phyloP scores from a whole-genome alignment of 2,329 filamentous ascomycete genomes.

The Monosporascus cannonballus region DNA sequence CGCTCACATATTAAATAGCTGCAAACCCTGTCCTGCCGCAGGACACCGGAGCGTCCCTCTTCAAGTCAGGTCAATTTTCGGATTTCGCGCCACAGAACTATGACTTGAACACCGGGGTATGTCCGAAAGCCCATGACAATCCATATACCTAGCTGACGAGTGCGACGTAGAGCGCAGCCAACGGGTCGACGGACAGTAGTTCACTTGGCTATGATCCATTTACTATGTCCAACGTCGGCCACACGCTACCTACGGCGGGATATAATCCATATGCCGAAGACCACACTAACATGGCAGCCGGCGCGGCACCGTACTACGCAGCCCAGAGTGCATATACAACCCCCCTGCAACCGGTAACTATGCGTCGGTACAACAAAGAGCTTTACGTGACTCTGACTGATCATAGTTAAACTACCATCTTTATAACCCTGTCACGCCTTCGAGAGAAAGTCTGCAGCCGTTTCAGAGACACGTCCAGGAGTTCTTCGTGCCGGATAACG shows the following conservation, averaged over 20 bases:
- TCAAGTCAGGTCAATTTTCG: constrained; percentile 51
- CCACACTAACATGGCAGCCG: constrained; percentile 47
- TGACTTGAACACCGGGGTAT: constrained; percentile 44
- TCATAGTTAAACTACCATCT: constrained; percentile 80
- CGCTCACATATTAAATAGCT: constrained; percentile 18
- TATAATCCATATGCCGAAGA: constrained; percentile 78
- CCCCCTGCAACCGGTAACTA: constrained; percentile 53
- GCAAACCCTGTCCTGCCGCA: constrained; percentile 33
- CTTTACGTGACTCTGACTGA: constrained; percentile 11
- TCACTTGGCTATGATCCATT: constrained; percentile 57
- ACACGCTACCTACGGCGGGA: constrained; percentile 42
- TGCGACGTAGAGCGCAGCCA: constrained; percentile 15
- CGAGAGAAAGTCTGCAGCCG: constrained; percentile 63
- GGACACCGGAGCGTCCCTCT: constrained; percentile 38
- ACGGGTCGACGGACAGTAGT: constrained; percentile 22
- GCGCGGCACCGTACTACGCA: constrained; percentile 61
- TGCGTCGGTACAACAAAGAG: neutral
- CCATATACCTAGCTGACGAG: constrained; percentile 9
- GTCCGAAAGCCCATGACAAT: constrained; percentile 8
- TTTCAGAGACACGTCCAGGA: constrained; percentile 87
- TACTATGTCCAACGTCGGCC: constrained; percentile 49
- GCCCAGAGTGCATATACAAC: constrained; percentile 45
- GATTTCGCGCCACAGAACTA: constrained; percentile 56
- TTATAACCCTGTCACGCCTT: constrained; percentile 82
- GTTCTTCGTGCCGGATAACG: constrained; percentile 82